Base-by-base conservation (phyloP, 176 grass and related monocot genomes). In the Triticum timopheevii region DNA sequence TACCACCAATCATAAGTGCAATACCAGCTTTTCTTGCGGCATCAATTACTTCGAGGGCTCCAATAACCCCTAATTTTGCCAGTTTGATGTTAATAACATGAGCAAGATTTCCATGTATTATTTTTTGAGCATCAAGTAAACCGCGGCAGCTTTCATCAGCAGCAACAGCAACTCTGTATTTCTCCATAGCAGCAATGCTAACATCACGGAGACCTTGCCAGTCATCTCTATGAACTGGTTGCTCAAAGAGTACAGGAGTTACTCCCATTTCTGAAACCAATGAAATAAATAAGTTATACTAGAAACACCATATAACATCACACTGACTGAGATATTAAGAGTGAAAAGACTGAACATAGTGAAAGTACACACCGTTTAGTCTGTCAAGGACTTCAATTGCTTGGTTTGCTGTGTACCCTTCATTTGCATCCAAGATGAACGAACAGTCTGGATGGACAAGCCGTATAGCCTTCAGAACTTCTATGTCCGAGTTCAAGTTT, bases 11-110 rank as follows among this genome's bases (percentile, higher is more conserved):
- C 97, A 99, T 99, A 76, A 99, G 92, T 5, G 87, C 80, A 44
- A 91, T 22, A 11, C 87, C 78, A 4, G 88, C 87, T 56, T 91
- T 93, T 91, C 90, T 93, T 69, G 94, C 94, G 11, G 86, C 87
- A 70, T 90, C 89, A 85, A 96, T 96, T 69, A 99, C 81, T 52
- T 99, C 92, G 4, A 99, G 92, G 83, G 86, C 89, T 78, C 92
- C 94, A 78, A 91, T 56, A 80, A 96, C 83, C 59, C 97, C 97
- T n/a, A 90, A 42, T 61, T 96, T 99, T 10, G 97, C 92, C 65
- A 99, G 86, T 70, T 99, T 99, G 74, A 99, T 93, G 84, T 99
- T 99, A 47, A 99, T 93, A 84, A 96, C 94, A 91, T 99, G 97
- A 78, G 94, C 92, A 52, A 96, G 56, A 58, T 92, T 92, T 28